Conservation (phyloP, 257 asterid genomes). For the Lantana camara region DNA sequence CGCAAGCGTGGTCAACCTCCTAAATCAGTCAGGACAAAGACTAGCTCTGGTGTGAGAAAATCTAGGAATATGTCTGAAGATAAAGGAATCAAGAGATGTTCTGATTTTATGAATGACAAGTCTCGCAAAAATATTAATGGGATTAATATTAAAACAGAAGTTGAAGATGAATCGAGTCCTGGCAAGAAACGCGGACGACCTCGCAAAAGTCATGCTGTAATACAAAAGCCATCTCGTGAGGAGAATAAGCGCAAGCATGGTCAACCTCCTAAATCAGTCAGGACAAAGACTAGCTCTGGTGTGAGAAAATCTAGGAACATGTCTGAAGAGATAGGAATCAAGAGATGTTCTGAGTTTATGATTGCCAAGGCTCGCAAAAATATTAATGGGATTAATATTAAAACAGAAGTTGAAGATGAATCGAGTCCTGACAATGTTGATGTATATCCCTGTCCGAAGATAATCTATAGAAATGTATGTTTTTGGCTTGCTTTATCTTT, state of each 20-base stretch:
- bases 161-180: no score
- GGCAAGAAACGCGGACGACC: no score
- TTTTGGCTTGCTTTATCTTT: not conserved
- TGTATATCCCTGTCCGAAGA: slow-evolving; percentile 28
- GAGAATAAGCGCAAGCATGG: no score
- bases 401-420: slow-evolving; percentile 9
- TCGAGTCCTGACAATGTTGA: no score
- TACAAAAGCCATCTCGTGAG: no score
- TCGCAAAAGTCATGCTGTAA: no score
- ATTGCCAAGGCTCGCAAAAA: not conserved
- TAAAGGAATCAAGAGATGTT: not conserved
- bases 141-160: not conserved
- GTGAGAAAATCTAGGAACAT: not conserved
- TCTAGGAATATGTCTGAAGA: not conserved
- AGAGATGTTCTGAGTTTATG: not conserved
- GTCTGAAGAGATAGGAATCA: not conserved
- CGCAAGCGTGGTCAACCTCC: no score
- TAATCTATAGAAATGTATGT: slow-evolving; percentile 16
- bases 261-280: no score
- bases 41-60: not conserved
- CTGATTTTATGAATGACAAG: not conserved
- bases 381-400: not conserved
- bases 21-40: no score
- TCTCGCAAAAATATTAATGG: not conserved
- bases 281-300: not conserved